Evolutionary conservation across 83 land plant genomes (phyloP), one percentile per base, ranked within the genome.

Genomic region (Thuja plicata): DNA sequence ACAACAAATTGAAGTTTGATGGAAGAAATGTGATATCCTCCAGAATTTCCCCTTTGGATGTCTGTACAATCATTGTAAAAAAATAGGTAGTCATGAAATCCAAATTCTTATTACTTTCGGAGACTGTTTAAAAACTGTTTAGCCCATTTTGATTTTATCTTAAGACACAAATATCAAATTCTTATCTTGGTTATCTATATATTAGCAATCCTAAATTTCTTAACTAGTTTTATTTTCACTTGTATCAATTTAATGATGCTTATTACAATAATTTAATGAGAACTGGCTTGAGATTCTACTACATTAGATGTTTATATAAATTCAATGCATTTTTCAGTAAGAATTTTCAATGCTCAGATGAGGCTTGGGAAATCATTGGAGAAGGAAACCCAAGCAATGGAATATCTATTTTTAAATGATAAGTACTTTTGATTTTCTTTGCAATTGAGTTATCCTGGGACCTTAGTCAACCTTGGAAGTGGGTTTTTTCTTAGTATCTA

Each of bases 291-390:
- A 9, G 45, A 38, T 38, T 24, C 45, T 37, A 45, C 40, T n/a
- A 19, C 30, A 8, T 30, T 38, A 17, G 46, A 35, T 66, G 37
- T 87, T 15, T 21, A 38, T 19, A 43, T 35, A 45, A 43, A 40
- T 45, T 73, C 79, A 8, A 87, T 30, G 17, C 21, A 30, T 43
- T 35, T 41, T 19, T 21, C 2, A 9, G 30, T 35, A 66, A 73
- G 73, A 24, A 3, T 34, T 45, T 88, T 79, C 2, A 8, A 19
- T 8, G 11, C 40, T 15, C 46, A 94, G 95, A 94, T 94, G 95
- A 89, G 89, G 40, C 86, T 88, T 0, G 92, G 95, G 93, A 91
- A 91, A 85, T 16, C 45, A 13, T 94, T 93, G 93, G 95, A 94
- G 78, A 86, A 87, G n/a, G 95, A 94, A 83, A 92, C 93, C 16